phyloP scores from a whole-genome alignment of 768 basidiomycete genomes.

The Dentipellis fragilis region DNA sequence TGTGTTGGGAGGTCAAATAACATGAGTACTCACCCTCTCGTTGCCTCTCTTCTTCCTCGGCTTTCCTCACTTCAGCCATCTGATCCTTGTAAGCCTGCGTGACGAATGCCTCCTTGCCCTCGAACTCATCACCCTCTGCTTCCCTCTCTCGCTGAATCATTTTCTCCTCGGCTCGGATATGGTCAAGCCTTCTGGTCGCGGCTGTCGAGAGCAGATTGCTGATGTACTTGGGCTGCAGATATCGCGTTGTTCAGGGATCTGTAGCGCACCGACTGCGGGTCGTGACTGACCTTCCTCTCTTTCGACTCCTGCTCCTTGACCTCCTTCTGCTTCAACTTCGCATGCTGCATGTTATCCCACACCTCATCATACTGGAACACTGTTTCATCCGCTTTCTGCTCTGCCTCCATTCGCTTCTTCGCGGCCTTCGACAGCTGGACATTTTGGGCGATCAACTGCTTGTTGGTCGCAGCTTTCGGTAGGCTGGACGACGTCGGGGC shows the following conservation, averaged over 20 bases:
- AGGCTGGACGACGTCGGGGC: conserved; percentile 31
- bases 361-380: conserved; percentile 96
- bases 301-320: conserved; percentile 66
- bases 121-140: conserved; percentile 86
- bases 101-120: conserved; percentile 94
- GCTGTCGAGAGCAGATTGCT: conserved; percentile 68
- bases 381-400: conserved; percentile 67
- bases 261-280: no score
- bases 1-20: neutral
- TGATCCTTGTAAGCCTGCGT: conserved; percentile 97
- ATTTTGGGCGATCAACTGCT: conserved; percentile 48
- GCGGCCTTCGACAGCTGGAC: conserved; percentile 50
- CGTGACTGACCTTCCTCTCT: conserved; percentile 59
- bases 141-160: conserved; percentile 92
- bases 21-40: conserved; percentile 63
- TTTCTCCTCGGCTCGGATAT: conserved; percentile 93
- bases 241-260: neutral
- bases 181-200: conserved; percentile 79
- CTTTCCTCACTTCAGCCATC: conserved; percentile 81
- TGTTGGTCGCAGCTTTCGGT: conserved; percentile 36
- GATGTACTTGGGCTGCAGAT: conserved; percentile 84
- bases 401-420: conserved; percentile 68
- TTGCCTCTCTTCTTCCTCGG: conserved; percentile 86
- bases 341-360: conserved; percentile 91
- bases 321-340: conserved; percentile 63